A percentile compares a stretch with the other conserved stretches of the same genome.
Evolutionary conservation across 2,329 filamentous ascomycete genomes (phyloP).

Genomic region (Clarireedia hainanense): DNA sequence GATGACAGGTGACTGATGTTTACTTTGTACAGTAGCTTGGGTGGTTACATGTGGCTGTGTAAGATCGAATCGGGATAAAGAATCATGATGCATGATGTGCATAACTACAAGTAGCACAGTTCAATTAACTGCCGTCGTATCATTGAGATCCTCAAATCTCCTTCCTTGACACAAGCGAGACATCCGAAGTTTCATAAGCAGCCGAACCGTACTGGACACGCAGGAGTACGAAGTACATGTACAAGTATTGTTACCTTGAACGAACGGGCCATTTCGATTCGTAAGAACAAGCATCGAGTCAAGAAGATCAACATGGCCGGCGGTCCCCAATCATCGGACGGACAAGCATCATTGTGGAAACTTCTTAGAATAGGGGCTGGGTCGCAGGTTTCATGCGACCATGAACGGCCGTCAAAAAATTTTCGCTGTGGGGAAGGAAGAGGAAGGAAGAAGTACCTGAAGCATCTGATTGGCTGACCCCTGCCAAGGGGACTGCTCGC

Average conservation of each 20-base stretch:
- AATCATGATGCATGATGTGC: neutral
- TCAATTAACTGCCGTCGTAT: neutral
- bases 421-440: too few relatives aligned
- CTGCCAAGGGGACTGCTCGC: neutral
- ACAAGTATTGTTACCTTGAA: neutral
- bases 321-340: neutral
- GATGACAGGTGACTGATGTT: too few relatives aligned
- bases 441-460: neutral
- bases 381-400: neutral
- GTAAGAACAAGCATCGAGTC: too few relatives aligned
- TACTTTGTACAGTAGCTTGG: too few relatives aligned
- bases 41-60: too few relatives aligned
- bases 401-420: too few relatives aligned
- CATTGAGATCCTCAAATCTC: neutral
- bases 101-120: neutral
- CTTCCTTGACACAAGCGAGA: neutral
- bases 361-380: neutral
- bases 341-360: neutral
- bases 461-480: slow-evolving; percentile 2
- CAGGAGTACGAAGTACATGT: neutral
- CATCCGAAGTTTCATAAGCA: neutral
- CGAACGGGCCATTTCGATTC: neutral
- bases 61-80: neutral
- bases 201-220: neutral
- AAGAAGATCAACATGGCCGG: neutral